These are phyloP conservation scores for Pseudopyricularia cyperi DNA, from an alignment of 2,329 filamentous ascomycete genomes.

Conservation along the genomic window DNA sequence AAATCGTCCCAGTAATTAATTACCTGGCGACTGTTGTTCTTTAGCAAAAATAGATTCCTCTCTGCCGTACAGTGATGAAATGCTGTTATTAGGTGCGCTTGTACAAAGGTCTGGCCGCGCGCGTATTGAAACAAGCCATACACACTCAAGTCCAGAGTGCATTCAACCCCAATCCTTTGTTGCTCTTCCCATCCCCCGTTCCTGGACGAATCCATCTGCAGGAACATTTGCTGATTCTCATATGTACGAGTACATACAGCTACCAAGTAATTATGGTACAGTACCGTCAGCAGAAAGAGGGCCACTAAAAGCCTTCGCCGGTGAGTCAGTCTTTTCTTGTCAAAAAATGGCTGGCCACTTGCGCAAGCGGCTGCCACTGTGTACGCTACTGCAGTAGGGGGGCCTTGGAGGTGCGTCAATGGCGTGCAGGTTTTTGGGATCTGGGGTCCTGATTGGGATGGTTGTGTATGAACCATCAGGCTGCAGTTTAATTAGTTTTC, in stretches of 20 bases:
- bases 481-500: not conserved
- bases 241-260: not conserved
- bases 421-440: not conserved
- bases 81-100: no score
- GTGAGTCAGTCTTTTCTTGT: not conserved
- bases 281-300: no score
- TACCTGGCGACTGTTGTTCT: not conserved
- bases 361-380: not conserved
- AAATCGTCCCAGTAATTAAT: not conserved
- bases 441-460: not conserved
- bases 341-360: not conserved
- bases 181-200: not conserved
- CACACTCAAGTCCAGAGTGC: not conserved
- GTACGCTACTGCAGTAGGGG: not conserved
- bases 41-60: not conserved
- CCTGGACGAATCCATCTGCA: not conserved
- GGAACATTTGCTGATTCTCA: not conserved
- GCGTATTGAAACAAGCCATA: not conserved
- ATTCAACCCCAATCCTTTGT: not conserved
- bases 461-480: not conserved
- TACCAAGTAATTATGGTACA: no score
- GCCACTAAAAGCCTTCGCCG: not conserved
- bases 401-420: not conserved
- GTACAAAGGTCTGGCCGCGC: not conserved
- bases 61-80: not conserved